A percentile compares a stretch with the other conserved stretches of the same genome.
Conservation (phyloP, 75 land plant genomes). For the Pinus taeda region DNA sequence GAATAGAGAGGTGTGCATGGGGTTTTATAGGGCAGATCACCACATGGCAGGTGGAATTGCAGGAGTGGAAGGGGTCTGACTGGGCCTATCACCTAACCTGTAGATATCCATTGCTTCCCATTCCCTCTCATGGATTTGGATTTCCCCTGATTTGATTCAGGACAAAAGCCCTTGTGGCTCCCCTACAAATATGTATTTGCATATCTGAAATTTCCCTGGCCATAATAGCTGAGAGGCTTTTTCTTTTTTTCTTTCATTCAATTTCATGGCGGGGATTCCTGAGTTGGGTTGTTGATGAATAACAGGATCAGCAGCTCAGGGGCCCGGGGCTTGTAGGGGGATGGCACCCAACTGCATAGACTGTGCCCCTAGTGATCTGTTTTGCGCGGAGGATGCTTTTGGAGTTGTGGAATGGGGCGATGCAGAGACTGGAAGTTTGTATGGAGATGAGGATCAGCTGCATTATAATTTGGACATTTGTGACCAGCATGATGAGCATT, state of each 20-base stretch:
- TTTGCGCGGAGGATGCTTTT: conserved; percentile 4
- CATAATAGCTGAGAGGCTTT: background rate
- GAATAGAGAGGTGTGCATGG: background rate
- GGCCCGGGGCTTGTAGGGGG: conserved; percentile 1
- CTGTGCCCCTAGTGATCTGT: background rate
- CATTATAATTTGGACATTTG: background rate
- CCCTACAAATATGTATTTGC: background rate
- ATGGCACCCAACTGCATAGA: conserved; percentile 9
- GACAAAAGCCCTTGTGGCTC: background rate
- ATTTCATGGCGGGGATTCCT: conserved; percentile 1
- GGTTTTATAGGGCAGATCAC: background rate
- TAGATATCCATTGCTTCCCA: background rate
- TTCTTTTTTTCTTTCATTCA: background rate
- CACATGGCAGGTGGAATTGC: background rate
- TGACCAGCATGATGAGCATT: background rate
- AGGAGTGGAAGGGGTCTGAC: conserved; percentile 4
- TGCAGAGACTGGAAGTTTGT: background rate
- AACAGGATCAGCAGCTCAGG: conserved; percentile 4
- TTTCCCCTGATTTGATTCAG: background rate
- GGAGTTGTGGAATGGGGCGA: background rate
- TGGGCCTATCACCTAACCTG: background rate
- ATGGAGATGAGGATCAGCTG: conserved; percentile 2
- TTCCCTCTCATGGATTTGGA: background rate
- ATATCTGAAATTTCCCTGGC: background rate
- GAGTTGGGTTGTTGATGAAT: conserved; percentile 1